Evolutionary conservation across 2,329 filamentous ascomycete genomes (phyloP).

Genomic region (Tolypocladium sp.): DNA sequence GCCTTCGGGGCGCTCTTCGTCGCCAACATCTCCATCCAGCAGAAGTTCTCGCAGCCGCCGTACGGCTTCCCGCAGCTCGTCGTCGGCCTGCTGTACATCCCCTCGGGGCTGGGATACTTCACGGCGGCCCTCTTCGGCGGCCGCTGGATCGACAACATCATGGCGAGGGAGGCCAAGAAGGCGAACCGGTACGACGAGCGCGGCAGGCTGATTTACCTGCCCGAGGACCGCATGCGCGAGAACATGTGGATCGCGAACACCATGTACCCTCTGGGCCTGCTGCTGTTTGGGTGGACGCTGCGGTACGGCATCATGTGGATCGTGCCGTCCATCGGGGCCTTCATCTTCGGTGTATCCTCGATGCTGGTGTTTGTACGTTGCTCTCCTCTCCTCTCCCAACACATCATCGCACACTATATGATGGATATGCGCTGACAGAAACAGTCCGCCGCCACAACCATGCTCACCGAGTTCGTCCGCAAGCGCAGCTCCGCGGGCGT

Average conservation of each 20-base stretch:
- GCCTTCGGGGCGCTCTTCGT: conserved; percentile 70
- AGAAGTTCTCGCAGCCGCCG: conserved; percentile 55
- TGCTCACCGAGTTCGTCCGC: conserved; percentile 80
- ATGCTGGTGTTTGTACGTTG: conserved; percentile 66
- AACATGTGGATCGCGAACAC: conserved; percentile 70
- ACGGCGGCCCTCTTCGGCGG: conserved; percentile 60
- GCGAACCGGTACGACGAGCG: conserved; percentile 59
- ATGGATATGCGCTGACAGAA: not conserved
- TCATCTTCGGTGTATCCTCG: conserved; percentile 65
- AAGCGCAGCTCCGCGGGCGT: conserved; percentile 61
- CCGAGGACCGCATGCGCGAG: conserved; percentile 75
- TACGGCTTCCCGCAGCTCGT: conserved; percentile 62
- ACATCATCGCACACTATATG: not conserved
- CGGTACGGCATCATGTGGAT: conserved; percentile 57
- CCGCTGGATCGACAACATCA: conserved; percentile 71
- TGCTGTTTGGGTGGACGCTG: conserved; percentile 72
- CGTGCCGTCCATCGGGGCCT: conserved; percentile 54
- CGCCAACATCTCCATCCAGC: conserved; percentile 68
- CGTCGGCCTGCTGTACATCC: conserved; percentile 70
- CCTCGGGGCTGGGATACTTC: conserved; percentile 65
- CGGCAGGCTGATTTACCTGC: conserved; percentile 58
- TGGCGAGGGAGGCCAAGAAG: conserved; percentile 64
- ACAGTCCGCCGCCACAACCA: conserved; percentile 58
- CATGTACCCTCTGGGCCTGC: conserved; percentile 59
- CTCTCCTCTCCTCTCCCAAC: too few species aligned